Base-by-base conservation (phyloP, 2,329 filamentous ascomycete species). In the Periconia sp. region DNA sequence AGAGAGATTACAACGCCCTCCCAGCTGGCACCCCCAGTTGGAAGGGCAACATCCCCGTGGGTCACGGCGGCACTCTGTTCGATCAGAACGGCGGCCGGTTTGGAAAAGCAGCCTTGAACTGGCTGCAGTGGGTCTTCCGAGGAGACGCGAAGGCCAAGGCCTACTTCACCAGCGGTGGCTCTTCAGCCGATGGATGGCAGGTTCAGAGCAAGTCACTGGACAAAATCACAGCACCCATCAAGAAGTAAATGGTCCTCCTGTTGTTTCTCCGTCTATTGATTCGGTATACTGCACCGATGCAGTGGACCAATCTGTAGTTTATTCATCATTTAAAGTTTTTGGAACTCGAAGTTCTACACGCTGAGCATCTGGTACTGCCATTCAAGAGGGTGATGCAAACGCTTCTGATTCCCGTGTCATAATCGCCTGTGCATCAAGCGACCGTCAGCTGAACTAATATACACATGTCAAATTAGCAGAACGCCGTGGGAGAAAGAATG, bases 31-130 rank as follows among this genome's bases (percentile, higher is more conserved):
- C 51, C 5, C 62, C 60, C 1, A 35, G 47, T 0, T 64, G 59
- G 60, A 64, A 63, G 23, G 62, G 62, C 1, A 64, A 64, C 52
- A 46, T 63, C n/a, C 43, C 45, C 19, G 59, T 64, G 18, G 62
- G 62, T 27, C 58, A 64, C 35, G 60, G 60, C 5, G 62, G 56
- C 17, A 58, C 60, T 13, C 46, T 53, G 6, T 43, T 33, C 17
- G 54, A 60, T 15, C 33, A 41, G 3, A 60, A 63, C 42, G 60
- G 58, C 15, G 62, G 62, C 15, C 46, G 35, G 15, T 60, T 62
- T 14, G 62, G 55, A n/a, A 59, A 53, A 23, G 54, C 50, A 1
- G 59, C 53, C 19, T 37, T 53, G 0, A 54, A 56, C 13, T 64
- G 54, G 53, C 31, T 63, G 45, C 17, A 58, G 47, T 64, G 56